Percentiles rank a stretch among this genome's conserved stretches.
Conservation (phyloP, 2,329 filamentous ascomycete species). For the Claviceps spartinae region DNA sequence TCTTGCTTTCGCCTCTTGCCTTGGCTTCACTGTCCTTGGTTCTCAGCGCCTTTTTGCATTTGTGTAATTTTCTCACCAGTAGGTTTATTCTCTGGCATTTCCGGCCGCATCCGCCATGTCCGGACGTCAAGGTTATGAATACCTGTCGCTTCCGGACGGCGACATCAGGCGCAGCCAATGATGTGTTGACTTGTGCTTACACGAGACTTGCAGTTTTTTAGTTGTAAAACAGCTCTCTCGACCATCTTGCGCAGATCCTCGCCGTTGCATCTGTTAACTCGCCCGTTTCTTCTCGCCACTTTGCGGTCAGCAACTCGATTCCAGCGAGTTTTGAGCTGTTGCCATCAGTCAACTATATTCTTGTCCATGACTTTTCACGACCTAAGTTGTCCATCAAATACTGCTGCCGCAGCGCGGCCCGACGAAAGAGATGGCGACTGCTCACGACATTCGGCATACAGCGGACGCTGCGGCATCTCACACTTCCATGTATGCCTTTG, state of each 20-base stretch:
- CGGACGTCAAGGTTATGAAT: not conserved
- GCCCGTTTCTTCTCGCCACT: not conserved
- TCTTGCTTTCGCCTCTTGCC: constrained; percentile 16
- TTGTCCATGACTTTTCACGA: constrained; percentile 27
- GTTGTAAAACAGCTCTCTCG: not conserved
- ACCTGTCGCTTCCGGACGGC: not conserved
- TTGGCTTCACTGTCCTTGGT: constrained; percentile 7
- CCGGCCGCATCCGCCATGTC: not conserved
- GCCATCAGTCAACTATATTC: not conserved
- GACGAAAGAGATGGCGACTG: constrained; percentile 29
- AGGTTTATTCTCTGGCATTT: constrained; percentile 1
- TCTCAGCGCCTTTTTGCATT: constrained; percentile 7
- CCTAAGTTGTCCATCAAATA: constrained; percentile 27
- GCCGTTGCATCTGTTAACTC: not conserved
- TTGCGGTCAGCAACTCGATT: not conserved
- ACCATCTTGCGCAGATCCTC: not conserved
- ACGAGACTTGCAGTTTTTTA: not conserved
- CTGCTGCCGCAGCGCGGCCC: constrained; percentile 36
- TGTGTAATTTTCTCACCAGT: constrained; percentile 2
- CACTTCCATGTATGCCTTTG: constrained; percentile 5
- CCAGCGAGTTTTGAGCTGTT: not conserved
- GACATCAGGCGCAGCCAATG: not conserved
- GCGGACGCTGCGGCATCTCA: constrained; percentile 12
- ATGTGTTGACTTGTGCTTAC: not conserved
- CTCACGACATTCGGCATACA: constrained; percentile 24